phyloP scores from a whole-genome alignment of 2,329 filamentous ascomycete genomes.

The Teratosphaeria pseudoeucalypti region DNA sequence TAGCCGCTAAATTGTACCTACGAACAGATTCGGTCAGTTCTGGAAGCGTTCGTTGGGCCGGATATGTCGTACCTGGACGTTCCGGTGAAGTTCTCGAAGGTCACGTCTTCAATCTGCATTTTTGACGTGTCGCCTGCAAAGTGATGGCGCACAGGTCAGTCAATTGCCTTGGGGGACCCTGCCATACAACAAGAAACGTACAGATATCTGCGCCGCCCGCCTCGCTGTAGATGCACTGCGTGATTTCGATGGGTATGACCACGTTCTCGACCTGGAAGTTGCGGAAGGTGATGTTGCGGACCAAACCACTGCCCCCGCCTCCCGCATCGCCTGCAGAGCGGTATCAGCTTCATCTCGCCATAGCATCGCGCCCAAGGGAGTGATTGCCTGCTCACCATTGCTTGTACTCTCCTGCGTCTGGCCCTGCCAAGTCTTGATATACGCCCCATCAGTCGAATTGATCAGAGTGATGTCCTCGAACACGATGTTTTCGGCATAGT shows the following conservation, averaged over 20 bases:
- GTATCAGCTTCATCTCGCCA: too few species aligned
- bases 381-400: constrained; percentile 31
- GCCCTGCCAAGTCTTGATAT: constrained; percentile 49
- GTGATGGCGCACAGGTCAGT: too few species aligned
- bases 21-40: not conserved
- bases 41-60: not conserved
- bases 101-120: constrained; percentile 30
- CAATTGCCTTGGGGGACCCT: too few species aligned
- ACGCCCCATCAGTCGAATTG: constrained; percentile 9
- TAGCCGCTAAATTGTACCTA: constrained; percentile 3
- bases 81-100: constrained; percentile 19
- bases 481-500: constrained; percentile 41
- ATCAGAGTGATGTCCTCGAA: constrained; percentile 22
- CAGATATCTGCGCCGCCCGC: constrained; percentile 8
- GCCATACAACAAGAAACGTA: too few species aligned
- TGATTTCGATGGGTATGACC: constrained; percentile 8
- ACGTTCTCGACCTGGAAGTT: constrained; percentile 2
- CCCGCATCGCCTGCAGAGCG: constrained; percentile 21
- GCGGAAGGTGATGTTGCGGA: constrained; percentile 8
- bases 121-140: constrained; percentile 13
- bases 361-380: too few species aligned
- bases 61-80: constrained; percentile 6
- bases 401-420: constrained; percentile 36
- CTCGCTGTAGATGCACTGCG: constrained; percentile 10
- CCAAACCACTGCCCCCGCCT: constrained; percentile 43